phyloP scores from a whole-genome alignment of 2,329 filamentous ascomycete species.

The Botryotinia globosa region DNA sequence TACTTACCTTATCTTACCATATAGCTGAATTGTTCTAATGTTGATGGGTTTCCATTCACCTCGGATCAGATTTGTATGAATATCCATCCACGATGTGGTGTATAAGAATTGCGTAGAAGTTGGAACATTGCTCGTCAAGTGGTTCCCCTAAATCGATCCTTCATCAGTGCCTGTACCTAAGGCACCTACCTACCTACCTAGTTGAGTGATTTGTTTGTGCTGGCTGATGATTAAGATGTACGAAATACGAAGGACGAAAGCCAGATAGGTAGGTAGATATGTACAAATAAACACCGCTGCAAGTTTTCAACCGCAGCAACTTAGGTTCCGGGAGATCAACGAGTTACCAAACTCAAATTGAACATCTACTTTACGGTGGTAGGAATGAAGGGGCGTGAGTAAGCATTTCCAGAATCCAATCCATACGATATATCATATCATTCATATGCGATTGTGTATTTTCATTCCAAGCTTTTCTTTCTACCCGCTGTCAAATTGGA shows the following conservation, averaged over 20 bases:
- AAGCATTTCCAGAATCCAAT: neutral
- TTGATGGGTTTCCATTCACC: neutral
- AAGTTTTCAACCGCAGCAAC: neutral
- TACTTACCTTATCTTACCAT: too few species aligned
- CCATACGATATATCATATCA: too few species aligned
- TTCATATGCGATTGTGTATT: neutral
- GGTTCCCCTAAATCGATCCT: neutral
- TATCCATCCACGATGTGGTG: neutral
- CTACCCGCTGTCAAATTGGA: slow-evolving; percentile 4
- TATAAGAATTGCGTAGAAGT: neutral
- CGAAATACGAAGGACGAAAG: neutral
- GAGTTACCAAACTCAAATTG: neutral
- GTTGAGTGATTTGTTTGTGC: neutral
- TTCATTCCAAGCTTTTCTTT: neutral
- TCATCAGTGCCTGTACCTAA: neutral
- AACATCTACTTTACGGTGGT: neutral
- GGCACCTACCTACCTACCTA: too few species aligned
- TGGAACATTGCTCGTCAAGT: neutral
- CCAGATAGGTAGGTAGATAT: neutral
- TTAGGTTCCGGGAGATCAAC: slow-evolving; percentile 17
- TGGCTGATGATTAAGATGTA: neutral
- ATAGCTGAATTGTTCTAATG: neutral
- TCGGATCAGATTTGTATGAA: neutral
- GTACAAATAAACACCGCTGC: slow-evolving; percentile 7
- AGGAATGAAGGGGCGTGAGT: neutral